phyloP scores from a whole-genome alignment of 441 rosid genomes.

The Adansonia rubrostipa region DNA sequence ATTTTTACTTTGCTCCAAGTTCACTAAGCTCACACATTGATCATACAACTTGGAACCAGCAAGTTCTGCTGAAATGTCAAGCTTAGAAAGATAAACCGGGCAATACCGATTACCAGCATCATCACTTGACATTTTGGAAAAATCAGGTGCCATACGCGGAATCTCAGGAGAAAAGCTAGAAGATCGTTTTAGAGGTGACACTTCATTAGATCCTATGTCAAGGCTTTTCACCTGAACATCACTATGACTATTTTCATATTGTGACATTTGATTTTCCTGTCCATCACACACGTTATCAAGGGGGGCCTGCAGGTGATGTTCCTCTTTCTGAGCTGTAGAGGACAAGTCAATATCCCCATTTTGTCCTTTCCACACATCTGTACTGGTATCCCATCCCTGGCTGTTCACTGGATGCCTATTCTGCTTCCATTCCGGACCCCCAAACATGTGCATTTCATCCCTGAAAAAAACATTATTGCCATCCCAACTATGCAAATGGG shows the following conservation, averaged over 20 bases:
- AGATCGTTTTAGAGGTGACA: conserved; percentile 53
- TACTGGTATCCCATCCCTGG: conserved; percentile 77
- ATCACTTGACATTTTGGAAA: conserved; percentile 40
- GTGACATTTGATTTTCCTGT: conserved; percentile 48
- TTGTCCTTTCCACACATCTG: conserved; percentile 81
- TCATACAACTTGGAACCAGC: conserved; percentile 63
- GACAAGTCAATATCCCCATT: conserved; percentile 74
- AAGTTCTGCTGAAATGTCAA: conserved; percentile 85
- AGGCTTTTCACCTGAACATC: conserved; percentile 11
- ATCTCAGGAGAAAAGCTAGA: conserved; percentile 41
- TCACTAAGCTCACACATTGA: conserved; percentile 51
- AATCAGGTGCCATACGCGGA: conserved; percentile 37
- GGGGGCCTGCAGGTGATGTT: conserved; percentile 50
- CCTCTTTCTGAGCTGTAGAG: conserved; percentile 67
- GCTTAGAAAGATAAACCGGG: conserved; percentile 49
- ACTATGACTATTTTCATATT: conserved; percentile 35
- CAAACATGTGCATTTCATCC: conserved; percentile 81
- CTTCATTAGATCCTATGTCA: conserved; percentile 25
- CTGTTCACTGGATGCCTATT: conserved; percentile 48
- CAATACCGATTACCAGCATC: conserved; percentile 31
- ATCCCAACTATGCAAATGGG: conserved; percentile 94
- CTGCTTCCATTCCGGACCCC: conserved; percentile 76
- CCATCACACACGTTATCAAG: conserved; percentile 51
- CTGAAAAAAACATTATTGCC: conserved; percentile 76
- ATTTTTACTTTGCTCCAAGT: conserved; percentile 41